These are phyloP conservation scores for Cucurbita argyrosperma DNA, from an alignment of 306 rosid species.

Conservation along the genomic window DNA sequence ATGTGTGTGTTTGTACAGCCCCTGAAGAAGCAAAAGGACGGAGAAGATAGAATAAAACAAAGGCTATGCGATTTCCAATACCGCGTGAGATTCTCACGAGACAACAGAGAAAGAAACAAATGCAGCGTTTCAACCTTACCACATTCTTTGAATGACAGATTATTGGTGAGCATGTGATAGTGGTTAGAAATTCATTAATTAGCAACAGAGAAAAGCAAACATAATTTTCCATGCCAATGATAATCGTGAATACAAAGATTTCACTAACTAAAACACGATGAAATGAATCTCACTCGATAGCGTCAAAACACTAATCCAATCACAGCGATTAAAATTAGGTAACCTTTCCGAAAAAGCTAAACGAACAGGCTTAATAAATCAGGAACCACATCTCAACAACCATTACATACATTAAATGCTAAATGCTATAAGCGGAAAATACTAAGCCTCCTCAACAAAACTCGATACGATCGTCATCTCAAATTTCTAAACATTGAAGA, in stretches of 20 bases:
- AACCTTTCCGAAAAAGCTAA: neutral
- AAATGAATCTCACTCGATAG: neutral
- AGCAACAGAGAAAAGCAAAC: neutral
- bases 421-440: neutral
- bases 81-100: conserved; percentile 11
- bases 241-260: neutral
- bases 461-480: neutral
- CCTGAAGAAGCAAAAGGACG: neutral
- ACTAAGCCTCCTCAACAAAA: neutral
- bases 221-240: neutral
- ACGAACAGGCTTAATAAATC: neutral
- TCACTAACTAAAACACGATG: neutral
- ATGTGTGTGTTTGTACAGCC: neutral
- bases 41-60: conserved; percentile 1
- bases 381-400: neutral
- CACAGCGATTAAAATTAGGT: neutral
- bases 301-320: neutral
- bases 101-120: conserved; percentile 6
- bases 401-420: neutral
- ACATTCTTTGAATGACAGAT: neutral
- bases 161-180: conserved; percentile 10
- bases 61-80: neutral
- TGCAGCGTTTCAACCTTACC: neutral
- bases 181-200: neutral
- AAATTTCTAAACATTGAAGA: neutral